phyloP scores from a whole-genome alignment of 768 basidiomycete genomes.

The Paxillus involutus region DNA sequence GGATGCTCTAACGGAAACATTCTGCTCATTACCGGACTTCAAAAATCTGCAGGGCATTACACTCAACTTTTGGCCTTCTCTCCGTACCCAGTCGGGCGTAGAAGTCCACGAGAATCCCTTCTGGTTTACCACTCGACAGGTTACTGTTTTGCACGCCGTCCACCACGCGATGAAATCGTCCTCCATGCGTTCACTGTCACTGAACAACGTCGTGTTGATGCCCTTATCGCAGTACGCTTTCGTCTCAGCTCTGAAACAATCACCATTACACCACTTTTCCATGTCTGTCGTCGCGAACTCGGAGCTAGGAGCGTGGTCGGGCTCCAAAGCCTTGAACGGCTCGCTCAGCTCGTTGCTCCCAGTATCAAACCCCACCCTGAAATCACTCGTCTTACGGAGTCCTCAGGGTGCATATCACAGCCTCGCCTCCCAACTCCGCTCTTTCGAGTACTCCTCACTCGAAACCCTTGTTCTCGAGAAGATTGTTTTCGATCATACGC shows the following conservation, averaged over 20 bases:
- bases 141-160: conserved; percentile 22
- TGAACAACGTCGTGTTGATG: conserved; percentile 29
- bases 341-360: conserved; percentile 27
- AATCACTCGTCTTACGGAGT: conserved; percentile 24
- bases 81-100: conserved; percentile 18
- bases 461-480: conserved; percentile 28
- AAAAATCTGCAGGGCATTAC: conserved; percentile 19
- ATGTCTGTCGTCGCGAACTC: conserved; percentile 31
- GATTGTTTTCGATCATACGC: conserved; percentile 25
- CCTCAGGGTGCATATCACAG: conserved; percentile 32
- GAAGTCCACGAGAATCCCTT: conserved; percentile 29
- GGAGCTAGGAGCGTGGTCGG: conserved; percentile 29
- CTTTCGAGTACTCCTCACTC: conserved; percentile 25
- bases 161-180: conserved; percentile 22
- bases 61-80: conserved; percentile 33
- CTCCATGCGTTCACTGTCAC: conserved; percentile 18
- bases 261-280: conserved; percentile 30
- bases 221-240: conserved; percentile 27
- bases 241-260: conserved; percentile 21
- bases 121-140: conserved; percentile 32
- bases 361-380: conserved; percentile 15
- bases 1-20: conserved; percentile 26
- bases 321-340: conserved; percentile 28
- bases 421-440: conserved; percentile 17
- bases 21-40: conserved; percentile 19